These are phyloP conservation scores for Fallopia convolvulus DNA, from an alignment of 148 eudicot species.

Conservation along the genomic window DNA sequence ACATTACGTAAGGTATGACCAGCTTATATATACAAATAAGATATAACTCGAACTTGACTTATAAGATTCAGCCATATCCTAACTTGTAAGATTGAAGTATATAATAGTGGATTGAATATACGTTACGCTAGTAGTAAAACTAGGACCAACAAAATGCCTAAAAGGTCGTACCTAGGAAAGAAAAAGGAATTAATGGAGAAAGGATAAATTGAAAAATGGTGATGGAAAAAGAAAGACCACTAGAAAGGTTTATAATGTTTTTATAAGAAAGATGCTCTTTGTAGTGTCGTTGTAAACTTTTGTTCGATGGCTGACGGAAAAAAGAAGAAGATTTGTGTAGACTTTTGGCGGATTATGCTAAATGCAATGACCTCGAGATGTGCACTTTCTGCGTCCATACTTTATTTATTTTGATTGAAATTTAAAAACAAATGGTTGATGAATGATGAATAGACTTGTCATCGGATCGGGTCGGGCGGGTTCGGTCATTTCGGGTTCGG, in stretches of 20 bases:
- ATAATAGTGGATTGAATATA: not conserved
- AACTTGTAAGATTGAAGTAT: not conserved
- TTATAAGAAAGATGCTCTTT: not conserved
- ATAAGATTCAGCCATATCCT: not conserved
- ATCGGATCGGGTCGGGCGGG: no score
- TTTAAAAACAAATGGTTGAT: not conserved
- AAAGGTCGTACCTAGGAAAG: no score
- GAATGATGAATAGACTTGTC: no score
- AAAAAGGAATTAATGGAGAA: no score
- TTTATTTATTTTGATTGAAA: not conserved
- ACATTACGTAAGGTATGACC: no score
- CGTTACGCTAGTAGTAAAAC: not conserved
- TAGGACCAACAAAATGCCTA: not conserved
- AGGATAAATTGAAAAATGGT: no score
- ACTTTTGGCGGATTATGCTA: not conserved
- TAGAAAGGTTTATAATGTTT: not conserved
- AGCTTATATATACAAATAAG: not conserved
- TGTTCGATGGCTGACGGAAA: not conserved
- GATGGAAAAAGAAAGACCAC: no score
- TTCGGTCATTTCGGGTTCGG: no score
- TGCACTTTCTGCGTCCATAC: not conserved
- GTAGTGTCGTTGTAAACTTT: not conserved
- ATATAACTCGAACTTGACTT: not conserved
- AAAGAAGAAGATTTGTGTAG: not conserved
- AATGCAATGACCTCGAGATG: not conserved